Evolutionary conservation across 495 filamentous ascomycete species (phyloP), one percentile per base, ranked within the genome.

Genomic region (Glutinoglossum americanum): DNA sequence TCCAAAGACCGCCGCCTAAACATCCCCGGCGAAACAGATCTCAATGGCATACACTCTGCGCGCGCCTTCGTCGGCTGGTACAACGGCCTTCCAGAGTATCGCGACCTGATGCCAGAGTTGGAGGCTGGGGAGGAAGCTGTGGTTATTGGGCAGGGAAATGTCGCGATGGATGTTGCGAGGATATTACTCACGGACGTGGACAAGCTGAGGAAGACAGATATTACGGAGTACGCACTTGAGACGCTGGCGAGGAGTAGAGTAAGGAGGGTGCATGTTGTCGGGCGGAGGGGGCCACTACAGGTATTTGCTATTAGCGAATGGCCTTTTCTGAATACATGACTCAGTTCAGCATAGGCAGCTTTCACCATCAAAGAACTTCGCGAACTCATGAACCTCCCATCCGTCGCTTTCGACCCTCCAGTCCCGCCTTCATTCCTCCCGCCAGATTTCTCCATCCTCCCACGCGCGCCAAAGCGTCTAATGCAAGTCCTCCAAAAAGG

Each of bases 41-140:
- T 86, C 35, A 71, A 72, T 11, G 86, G 87, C 44, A 80, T 98
- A 37, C 82, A 87, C 69, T 94, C 89, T 17, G 92, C 92, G 3
- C 78, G 92, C 7, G 84, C 87, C 54, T 98, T 97, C 68, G 93
- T 98, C 6, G 92, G 90, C 17, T 98, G 92, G 92, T 98, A 98
- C 69, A 97, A 97, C 65, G 89, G 93, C 19, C 75, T 94, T 0
- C 93, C 92, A 0, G 84, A 94, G 63, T 84, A 85, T 66, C 77
- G 84, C 26, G 67, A 78, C 62, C 69, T 95, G n/a, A 73, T 74
- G 13, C 92, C 90, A 0, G 51, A n/a, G 51, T 77, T 97, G 15
- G 78, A 78, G 1, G 71, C 74, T 8, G 87, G 85, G 1, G 89
- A 95, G 49, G 79, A 89, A 62, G 93, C 87, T 3, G 80, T 94